Percentiles rank a stretch among this genome's conserved stretches.
Evolutionary conservation across 352 stramenopile genomes (phyloP).

Genomic region (Globisporangium mamillatum): DNA sequence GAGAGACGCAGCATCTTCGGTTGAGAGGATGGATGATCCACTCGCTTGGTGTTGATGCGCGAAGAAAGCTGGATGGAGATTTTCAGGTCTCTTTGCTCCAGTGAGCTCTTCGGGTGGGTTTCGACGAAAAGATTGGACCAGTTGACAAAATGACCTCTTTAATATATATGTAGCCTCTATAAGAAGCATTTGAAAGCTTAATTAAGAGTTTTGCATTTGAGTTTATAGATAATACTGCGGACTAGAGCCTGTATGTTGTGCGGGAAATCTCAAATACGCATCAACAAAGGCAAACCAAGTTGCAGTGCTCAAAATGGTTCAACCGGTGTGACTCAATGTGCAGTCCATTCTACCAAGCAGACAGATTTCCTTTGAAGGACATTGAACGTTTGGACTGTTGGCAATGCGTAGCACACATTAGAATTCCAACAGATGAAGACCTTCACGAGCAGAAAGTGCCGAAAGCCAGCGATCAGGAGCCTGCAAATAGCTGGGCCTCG

Average conservation of each 20-base stretch:
- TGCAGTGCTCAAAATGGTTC: background rate
- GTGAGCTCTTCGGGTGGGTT: conserved; percentile 5
- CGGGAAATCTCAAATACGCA: background rate
- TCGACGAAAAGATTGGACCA: background rate
- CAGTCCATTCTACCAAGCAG: background rate
- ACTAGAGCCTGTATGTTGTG: background rate
- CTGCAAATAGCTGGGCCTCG: background rate
- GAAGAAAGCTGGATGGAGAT: background rate
- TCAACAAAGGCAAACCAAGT: background rate
- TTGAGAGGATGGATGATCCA: background rate
- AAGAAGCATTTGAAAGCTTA: background rate
- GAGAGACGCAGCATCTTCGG: conserved; percentile 55
- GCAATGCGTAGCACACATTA: background rate
- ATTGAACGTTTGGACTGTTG: background rate
- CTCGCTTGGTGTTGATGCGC: background rate
- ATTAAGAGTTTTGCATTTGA: background rate
- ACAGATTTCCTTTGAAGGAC: background rate
- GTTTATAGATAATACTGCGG: no score
- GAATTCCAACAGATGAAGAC: background rate
- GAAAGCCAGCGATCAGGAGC: background rate
- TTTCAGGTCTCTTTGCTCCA: conserved; percentile 8
- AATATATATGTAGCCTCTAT: background rate
- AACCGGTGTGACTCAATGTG: background rate
- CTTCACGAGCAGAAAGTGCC: background rate
- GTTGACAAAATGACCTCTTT: background rate